phyloP scores from a whole-genome alignment of 352 stramenopile genomes.

The Peronospora farinosa region DNA sequence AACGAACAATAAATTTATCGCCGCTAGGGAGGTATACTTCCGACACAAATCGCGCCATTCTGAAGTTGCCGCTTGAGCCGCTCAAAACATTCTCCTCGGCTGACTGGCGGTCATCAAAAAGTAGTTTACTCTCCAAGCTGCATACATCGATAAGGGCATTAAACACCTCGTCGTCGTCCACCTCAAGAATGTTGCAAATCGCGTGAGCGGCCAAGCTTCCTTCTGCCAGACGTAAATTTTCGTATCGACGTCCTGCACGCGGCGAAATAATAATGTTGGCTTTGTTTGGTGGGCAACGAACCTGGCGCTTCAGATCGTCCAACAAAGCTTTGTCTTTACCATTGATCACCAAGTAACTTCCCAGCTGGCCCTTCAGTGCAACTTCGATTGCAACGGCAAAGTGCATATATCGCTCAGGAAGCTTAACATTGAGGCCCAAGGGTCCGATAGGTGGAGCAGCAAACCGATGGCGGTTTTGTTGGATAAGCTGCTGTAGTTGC shows the following conservation, averaged over 20 bases:
- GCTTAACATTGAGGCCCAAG: conserved; percentile 63
- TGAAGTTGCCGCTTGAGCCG: conserved; percentile 49
- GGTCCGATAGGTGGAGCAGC: conserved; percentile 60
- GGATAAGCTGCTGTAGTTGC: conserved; percentile 68
- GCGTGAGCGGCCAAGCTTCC: conserved; percentile 46
- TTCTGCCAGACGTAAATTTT: conserved; percentile 48
- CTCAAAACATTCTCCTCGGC: conserved; percentile 53
- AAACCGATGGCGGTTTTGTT: conserved; percentile 64
- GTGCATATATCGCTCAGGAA: conserved; percentile 62
- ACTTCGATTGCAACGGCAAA: conserved; percentile 68
- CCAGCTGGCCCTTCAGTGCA: conserved; percentile 60
- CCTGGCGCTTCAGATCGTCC: conserved; percentile 64
- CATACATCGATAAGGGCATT: conserved; percentile 77
- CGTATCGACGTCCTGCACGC: conserved; percentile 45
- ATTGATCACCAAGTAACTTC: conserved; percentile 75
- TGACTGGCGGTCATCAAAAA: conserved; percentile 54
- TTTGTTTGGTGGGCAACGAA: conserved; percentile 60
- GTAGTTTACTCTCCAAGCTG: conserved; percentile 66
- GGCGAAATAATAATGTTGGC: conserved; percentile 79
- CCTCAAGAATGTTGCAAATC: conserved; percentile 73
- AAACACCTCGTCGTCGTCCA: conserved; percentile 72
- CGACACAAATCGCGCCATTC: conserved; percentile 55
- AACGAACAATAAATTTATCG: conserved; percentile 74
- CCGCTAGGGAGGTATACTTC: conserved; percentile 67
- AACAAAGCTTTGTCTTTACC: conserved; percentile 69